These are phyloP conservation scores for Cladophialophora exuberans DNA, from an alignment of 2,329 filamentous ascomycete genomes.

Conservation along the genomic window DNA sequence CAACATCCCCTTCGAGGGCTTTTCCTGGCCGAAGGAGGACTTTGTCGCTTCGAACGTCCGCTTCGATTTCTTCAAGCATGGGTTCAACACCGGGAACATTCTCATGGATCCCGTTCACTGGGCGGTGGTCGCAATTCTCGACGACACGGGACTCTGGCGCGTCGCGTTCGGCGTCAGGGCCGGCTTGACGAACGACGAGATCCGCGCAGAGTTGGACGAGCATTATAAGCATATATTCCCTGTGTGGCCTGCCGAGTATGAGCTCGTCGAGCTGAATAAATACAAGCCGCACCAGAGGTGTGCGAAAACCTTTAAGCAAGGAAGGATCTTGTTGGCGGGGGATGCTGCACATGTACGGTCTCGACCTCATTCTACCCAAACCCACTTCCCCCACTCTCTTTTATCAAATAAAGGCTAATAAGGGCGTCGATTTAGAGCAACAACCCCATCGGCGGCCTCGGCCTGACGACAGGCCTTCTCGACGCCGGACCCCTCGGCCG, in stretches of 20 bases:
- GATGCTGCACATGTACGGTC: conserved; percentile 29
- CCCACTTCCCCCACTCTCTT: not conserved
- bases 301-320: conserved; percentile 25
- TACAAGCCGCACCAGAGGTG: conserved; percentile 30
- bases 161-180: conserved; percentile 45
- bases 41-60: conserved; percentile 27
- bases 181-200: conserved; percentile 36
- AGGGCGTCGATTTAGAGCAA: conserved; percentile 16
- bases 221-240: conserved; percentile 31
- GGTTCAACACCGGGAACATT: conserved; percentile 25
- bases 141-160: conserved; percentile 44
- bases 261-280: conserved; percentile 27
- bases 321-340: conserved; percentile 28
- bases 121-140: conserved; percentile 39
- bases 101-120: conserved; percentile 30
- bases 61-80: conserved; percentile 28
- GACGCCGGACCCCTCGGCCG: conserved; percentile 26
- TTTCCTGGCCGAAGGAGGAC: conserved; percentile 28
- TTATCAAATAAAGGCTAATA: not conserved
- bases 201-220: conserved; percentile 30
- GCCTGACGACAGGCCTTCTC: conserved; percentile 29
- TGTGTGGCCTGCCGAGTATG: conserved; percentile 31
- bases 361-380: not conserved
- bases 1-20: conserved; percentile 27
- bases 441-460: conserved; percentile 31